Conservation (phyloP, 805 yeast genomes). For the Yamadazyma takamatsuzukensis region DNA sequence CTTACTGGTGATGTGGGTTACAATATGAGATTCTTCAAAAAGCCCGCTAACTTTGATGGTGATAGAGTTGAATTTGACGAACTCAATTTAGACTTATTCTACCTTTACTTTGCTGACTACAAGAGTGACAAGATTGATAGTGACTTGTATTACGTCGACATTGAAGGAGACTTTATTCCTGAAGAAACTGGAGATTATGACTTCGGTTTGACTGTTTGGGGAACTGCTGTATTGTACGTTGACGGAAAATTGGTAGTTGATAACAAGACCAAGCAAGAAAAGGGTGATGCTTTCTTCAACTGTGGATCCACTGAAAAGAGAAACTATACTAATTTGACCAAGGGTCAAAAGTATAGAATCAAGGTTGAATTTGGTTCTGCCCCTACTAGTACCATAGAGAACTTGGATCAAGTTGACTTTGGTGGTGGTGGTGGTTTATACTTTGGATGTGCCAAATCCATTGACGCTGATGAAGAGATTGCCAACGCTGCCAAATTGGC, state of each 20-base stretch:
- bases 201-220: slow-evolving; percentile 49
- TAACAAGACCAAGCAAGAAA: slow-evolving; percentile 48
- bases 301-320: slow-evolving; percentile 49
- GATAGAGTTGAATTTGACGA: slow-evolving; percentile 17
- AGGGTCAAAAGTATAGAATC: slow-evolving; percentile 43
- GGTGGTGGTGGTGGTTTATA: slow-evolving; percentile 24
- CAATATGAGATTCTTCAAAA: slow-evolving; percentile 18
- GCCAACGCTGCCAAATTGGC: slow-evolving; percentile 22
- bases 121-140: slow-evolving; percentile 14
- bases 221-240: slow-evolving; percentile 54
- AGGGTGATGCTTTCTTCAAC: slow-evolving; percentile 47
- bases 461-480: slow-evolving; percentile 25
- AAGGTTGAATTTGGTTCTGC: slow-evolving; percentile 46
- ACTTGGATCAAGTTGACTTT: slow-evolving; percentile 9
- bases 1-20: slow-evolving; percentile 21
- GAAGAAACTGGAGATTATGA: slow-evolving; percentile 47
- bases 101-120: slow-evolving; percentile 20
- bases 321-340: slow-evolving; percentile 32
- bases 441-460: slow-evolving; percentile 21
- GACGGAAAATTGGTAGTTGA: slow-evolving; percentile 53
- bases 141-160: slow-evolving; percentile 37
- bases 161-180: slow-evolving; percentile 42
- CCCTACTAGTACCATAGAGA: slow-evolving; percentile 12
- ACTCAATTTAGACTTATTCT: slow-evolving; percentile 14
- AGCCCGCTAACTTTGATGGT: slow-evolving; percentile 14